Base-by-base conservation (phyloP, 495 filamentous ascomycete species). In the Trichocladium uniseriatum region DNA sequence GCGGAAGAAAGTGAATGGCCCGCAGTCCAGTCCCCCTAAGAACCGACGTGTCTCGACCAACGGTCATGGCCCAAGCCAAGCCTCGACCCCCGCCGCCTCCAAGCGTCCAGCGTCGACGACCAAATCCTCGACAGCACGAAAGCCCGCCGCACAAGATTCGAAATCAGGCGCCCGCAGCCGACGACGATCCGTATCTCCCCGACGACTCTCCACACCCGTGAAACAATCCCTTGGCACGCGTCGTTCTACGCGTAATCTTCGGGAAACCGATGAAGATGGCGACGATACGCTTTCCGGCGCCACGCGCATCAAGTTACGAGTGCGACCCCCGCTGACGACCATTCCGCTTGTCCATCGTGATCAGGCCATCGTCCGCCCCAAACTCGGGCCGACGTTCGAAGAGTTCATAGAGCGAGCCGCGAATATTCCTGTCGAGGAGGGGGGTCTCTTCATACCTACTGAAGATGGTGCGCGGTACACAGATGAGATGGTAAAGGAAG, bases 341-440 rank as follows among this genome's bases (percentile, higher is more conserved):
- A 63, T 78, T 18, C 76, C 75, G 35, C 69, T 79, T 22, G 72
- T 77, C 11, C 75, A 82, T 45, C 75, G 74, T 18, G 69, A 69
- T 13, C 73, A 80, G 48, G 64, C 77, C 32, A 66, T 66, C 36
- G 57, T 69, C 6, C 67, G 70, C 41, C 51, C 68, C 21, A 66
- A 73, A 63, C 54, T 74, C 46, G 64, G 77, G 15, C 56, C 72
- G 0, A 71, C 66, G 15, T 77, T 82, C 28, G 65, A 74, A 32
- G 75, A 79, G 31, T 81, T 71, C 50, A 65, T 80, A 36, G 52
- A 65, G 16, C 54, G 69, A 48, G 69, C 74, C 2, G 60, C 61
- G 15, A 56, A 67, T 10, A 63, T 75, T 35, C 66, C 71, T 5
- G 65, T 73, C 9, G 69, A 73, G 28, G 64, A 73, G 35, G 76